Evolutionary conservation across 139 green algal species (phyloP), one percentile per base, ranked within the genome.

Genomic region (Astrephomene gubernaculifera): DNA sequence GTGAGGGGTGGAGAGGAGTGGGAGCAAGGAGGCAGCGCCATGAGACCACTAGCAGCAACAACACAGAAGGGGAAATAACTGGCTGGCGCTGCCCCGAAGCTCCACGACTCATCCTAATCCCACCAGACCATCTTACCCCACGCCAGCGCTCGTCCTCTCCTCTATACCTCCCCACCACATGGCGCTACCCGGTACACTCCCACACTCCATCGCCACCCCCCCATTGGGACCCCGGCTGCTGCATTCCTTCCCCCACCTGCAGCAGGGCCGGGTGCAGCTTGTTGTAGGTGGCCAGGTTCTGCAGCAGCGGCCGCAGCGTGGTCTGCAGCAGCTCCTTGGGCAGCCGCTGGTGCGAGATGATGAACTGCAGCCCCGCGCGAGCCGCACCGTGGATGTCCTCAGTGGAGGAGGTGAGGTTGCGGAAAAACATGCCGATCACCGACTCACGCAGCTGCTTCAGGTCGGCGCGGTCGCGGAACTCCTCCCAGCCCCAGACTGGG

Each of bases 301-400:
- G 89, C 33, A 99, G 91, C 53, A 99, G 97, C 45, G 97, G 97
- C 10, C 97, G 86, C 71, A 98, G 85, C 72, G 88, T 94, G 71
- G 71, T 89, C 87, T 97, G 94, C 87, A 97, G 76, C 54, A 95
- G 75, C 33, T 85, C 65, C 89, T 97, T 98, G 86, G 89, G 86
- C 76, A 97, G 85, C 72, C 75, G 88, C 83, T 63, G 60, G 49
- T 68, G 31, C n/a, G 39, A 44, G 52, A 90, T 72, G 57, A 91
- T 73, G 53, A 86, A 45, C 54, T 87, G 53, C 45, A 92, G 76
- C 0, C 78, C 89, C 0, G 31, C 19, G n/a, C 83, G 83, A 31
- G 89, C 87, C 9, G 78, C 87, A 19, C 3, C 33, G 73, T 91
- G 80, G 35, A 92, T 86, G 53, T 86, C 85, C 2, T 73, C 27